Base-by-base conservation (phyloP, 2,329 filamentous ascomycete species). In the Scorias spongiosa region DNA sequence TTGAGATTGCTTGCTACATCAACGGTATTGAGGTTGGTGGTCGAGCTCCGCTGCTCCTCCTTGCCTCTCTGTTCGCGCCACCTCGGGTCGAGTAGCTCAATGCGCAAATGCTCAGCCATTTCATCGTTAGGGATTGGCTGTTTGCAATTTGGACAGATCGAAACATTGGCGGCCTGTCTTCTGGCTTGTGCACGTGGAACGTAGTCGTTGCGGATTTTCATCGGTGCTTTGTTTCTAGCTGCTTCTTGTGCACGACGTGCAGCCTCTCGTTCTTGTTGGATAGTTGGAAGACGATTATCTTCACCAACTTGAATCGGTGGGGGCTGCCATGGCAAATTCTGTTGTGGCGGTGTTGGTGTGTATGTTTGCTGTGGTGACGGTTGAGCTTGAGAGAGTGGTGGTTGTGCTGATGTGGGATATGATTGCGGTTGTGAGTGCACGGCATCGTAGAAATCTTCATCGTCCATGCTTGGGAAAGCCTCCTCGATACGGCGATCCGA, bases 21-120 rank as follows among this genome's bases (percentile, higher is more conserved):
- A 29, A 75, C 77, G 2, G 85, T 89, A 1, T 82, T 84, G 9
- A 94, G 66, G 55, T 93, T 95, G 9, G 87, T 93, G 0, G 84
- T 88, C 1, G 84, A 77, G 50, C 82, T 85, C 49, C 89, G 81
- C 10, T 83, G 78, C 39, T 94, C 86, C 12, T 84, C 79, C 61
- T 93, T 93, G 46, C 84, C 83, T 53, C 87, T 86, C 61, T 96
- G 88, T 60, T 95, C 88, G 61, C 93, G 93, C 88, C 89, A 96
- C 46, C 83, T 77, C 1, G 89, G 89, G 60, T 96, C 89, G 46
- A 95, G 75, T 40, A 95, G 74, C 65, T 96, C 89, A 59, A 96
- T 94, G 63, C 84, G 78, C 77, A 96, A 89, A 59, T 96, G 89
- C 50, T 89, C 80, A 47, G 91, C 84, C 51, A 95, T 74, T 65